Conservation (phyloP, 163 green algal species). For the Volvox carteri region DNA sequence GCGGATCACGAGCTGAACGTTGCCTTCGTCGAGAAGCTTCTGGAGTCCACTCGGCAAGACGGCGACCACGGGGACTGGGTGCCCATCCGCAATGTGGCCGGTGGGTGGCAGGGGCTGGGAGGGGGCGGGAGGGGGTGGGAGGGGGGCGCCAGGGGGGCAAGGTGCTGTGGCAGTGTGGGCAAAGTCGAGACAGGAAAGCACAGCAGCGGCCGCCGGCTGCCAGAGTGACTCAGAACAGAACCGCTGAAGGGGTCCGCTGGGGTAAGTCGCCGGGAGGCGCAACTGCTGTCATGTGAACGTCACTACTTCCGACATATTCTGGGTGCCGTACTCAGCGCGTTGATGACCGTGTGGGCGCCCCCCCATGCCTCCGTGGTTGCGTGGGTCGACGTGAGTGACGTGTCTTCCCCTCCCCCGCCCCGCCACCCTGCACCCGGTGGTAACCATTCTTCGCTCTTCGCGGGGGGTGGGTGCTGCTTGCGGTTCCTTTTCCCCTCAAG, state of each 20-base stretch:
- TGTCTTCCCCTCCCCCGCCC: background rate
- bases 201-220: background rate
- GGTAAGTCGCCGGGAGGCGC: too few relatives aligned
- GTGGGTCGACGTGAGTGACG: background rate
- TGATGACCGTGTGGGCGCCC: too few relatives aligned
- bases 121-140: background rate
- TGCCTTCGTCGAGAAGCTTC: conserved; percentile 59
- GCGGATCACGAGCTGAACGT: conserved; percentile 56
- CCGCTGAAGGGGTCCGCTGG: background rate
- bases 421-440: background rate
- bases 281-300: background rate
- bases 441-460: too few relatives aligned
- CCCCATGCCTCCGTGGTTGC: too few relatives aligned
- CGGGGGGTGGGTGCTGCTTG: too few relatives aligned
- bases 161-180: background rate
- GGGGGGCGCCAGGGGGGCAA: background rate
- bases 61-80: conserved; percentile 56
- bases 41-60: background rate
- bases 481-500: background rate
- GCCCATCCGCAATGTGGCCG: conserved; percentile 29
- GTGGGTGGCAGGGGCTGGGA: background rate
- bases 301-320: too few relatives aligned
- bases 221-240: background rate
- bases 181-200: too few relatives aligned
- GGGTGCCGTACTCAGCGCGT: too few relatives aligned